These are phyloP conservation scores for Cladorrhinum samala DNA, from an alignment of 495 filamentous ascomycete species.

Conservation along the genomic window DNA sequence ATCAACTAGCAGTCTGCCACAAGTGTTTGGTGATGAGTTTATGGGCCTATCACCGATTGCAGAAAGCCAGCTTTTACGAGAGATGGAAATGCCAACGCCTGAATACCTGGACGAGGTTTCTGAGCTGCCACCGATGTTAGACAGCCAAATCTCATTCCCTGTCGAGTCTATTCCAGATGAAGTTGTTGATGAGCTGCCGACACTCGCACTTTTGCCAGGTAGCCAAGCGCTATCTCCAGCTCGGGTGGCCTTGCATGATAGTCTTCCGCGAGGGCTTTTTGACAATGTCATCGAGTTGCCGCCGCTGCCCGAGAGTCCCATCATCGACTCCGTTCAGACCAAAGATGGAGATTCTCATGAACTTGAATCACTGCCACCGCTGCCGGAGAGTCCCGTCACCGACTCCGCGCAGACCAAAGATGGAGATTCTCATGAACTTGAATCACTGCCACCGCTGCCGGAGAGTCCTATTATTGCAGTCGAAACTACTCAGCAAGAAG, in stretches of 20 bases:
- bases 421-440: not conserved
- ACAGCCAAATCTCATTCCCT: too few species aligned
- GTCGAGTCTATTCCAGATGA: too few species aligned
- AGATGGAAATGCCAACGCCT: too few species aligned
- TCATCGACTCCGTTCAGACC: not conserved
- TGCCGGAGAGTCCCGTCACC: not conserved
- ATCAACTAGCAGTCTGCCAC: too few species aligned
- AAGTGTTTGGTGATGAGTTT: not conserved
- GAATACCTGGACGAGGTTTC: too few species aligned
- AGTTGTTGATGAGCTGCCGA: not conserved
- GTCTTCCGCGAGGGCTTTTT: not conserved
- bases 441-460: not conserved
- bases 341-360: not conserved
- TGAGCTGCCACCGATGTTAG: too few species aligned
- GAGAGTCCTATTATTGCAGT: not conserved
- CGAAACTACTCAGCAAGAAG: too few species aligned
- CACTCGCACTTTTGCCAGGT: not conserved
- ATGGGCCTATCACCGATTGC: too few species aligned
- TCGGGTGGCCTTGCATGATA: not conserved
- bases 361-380: not conserved
- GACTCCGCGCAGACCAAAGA: not conserved
- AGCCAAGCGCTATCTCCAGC: not conserved
- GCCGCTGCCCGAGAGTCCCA: conserved; percentile 7
- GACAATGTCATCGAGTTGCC: not conserved
- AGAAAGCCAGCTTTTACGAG: too few species aligned